Evolutionary conservation across 768 basidiomycete species (phyloP), one percentile per base, ranked within the genome.

Genomic region (Podaxis sp.): DNA sequence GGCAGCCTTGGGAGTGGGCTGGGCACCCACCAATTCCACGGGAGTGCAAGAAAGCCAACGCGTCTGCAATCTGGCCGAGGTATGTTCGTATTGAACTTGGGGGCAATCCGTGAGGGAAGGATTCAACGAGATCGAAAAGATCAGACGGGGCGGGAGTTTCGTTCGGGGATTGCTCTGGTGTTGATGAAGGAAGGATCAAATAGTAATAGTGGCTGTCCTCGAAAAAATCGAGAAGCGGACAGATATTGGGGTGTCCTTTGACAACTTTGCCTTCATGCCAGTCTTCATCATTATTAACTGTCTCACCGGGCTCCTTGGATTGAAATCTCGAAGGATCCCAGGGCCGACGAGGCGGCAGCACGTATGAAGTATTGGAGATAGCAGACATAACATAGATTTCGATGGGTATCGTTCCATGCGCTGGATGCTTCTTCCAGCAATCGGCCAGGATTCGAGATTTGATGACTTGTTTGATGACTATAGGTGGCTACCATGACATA

Each of bases 381-480:
- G 91, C 87, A 62, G 91, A 92, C 93, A 95, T 91, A 71, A 95
- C 92, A 72, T 91, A 92, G 26, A 96, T 96, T 77, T 99, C 97
- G 78, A 99, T 96, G 15, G 97, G 96, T 69, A 99, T 97, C 7
- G 97, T 97, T 61, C 96, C 96, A 73, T 92, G 85, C 65, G 89
- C 86, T 48, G 92, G 91, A 73, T 99, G 96, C 71, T 92, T 93
- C 80, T 99, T 99, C 97, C 97, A 99, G 75, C 96, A 99, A 77
- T 99, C 96, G 33, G 96, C 96, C 57, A 99, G 84, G 64, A 99
- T 99, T 56, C 97, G 91, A 52, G 93, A 95, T 76, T 99, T 99
- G 80, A 99, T 96, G 70, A 99, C 89, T 75, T 97, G 96, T 72
- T 99, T 99, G 76, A 99, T 95, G 69, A 99, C 90, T 64, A 97